Evolutionary conservation across 1,284 basidiomycete species (phyloP).

Genomic region (Trichosporon coremiiforme): DNA sequence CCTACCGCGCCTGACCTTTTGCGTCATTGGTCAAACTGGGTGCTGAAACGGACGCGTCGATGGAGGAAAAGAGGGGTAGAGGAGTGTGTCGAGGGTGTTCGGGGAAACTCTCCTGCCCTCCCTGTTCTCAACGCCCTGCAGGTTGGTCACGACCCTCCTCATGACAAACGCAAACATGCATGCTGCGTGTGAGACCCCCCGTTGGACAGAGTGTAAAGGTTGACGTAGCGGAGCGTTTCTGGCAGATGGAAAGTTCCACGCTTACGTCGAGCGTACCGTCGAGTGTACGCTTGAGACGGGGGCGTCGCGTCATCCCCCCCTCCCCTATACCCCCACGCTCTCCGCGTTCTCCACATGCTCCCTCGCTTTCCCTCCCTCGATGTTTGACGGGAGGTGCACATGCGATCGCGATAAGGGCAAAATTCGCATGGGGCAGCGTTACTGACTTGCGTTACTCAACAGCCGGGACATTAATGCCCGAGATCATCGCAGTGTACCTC

Average conservation of each 20-base stretch:
- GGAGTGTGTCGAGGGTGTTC: not conserved
- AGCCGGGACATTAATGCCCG: not conserved
- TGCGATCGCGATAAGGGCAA: no score
- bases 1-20: not conserved
- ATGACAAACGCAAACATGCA: not conserved
- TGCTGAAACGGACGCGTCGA: not conserved
- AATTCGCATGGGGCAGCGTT: no score
- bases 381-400: no score
- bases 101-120: not conserved
- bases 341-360: constrained; percentile 18
- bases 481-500: not conserved
- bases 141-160: not conserved
- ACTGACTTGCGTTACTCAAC: no score
- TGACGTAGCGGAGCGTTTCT: not conserved
- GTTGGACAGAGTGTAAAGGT: no score
- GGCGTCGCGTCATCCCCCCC: not conserved
- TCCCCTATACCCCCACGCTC: no score
- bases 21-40: not conserved
- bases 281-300: no score
- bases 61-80: no score
- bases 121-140: not conserved
- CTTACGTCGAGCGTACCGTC: no score
- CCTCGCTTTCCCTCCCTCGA: constrained; percentile 50
- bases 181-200: not conserved
- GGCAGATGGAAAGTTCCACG: not conserved